Conservation (phyloP, 1,284 basidiomycete genomes). For the Rhodotorula sp. region DNA sequence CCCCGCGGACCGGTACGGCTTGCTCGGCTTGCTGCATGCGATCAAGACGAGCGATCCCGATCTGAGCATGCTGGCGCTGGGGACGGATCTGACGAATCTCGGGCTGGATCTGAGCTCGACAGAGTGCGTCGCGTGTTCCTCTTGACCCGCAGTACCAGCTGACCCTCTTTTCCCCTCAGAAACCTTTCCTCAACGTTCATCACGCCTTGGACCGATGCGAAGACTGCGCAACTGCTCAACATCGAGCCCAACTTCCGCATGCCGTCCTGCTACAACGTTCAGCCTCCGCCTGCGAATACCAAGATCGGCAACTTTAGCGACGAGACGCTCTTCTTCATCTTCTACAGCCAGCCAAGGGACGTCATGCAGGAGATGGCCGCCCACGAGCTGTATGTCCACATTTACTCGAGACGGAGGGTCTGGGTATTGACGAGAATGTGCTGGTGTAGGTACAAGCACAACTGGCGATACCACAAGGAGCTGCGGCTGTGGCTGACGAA, state of each 20-base stretch:
- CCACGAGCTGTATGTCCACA: slow-evolving; percentile 72
- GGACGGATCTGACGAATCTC: slow-evolving; percentile 88
- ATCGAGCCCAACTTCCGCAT: slow-evolving; percentile 79
- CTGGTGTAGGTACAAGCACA: slow-evolving; percentile 74
- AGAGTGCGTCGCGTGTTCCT: slow-evolving; percentile 33
- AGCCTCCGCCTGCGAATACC: slow-evolving; percentile 78
- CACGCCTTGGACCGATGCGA: slow-evolving; percentile 84
- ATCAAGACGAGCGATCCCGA: slow-evolving; percentile 88
- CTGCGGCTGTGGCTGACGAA: slow-evolving; percentile 93
- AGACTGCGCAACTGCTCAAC: slow-evolving; percentile 70
- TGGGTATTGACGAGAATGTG: too few species aligned
- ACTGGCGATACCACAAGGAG: slow-evolving; percentile 98
- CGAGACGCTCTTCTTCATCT: slow-evolving; percentile 98
- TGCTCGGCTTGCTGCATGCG: slow-evolving; percentile 81
- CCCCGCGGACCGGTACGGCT: slow-evolving; percentile 92
- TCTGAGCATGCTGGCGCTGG: slow-evolving; percentile 77
- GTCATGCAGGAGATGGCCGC: slow-evolving; percentile 92
- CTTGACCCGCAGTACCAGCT: background rate
- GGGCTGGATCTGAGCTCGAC: slow-evolving; percentile 83
- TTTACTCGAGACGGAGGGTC: background rate
- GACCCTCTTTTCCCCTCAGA: slow-evolving; percentile 50
- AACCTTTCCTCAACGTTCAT: slow-evolving; percentile 91
- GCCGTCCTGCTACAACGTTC: slow-evolving; percentile 90
- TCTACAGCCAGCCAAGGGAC: slow-evolving; percentile 92
- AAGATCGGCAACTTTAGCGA: slow-evolving; percentile 90